phyloP scores from a whole-genome alignment of 2,329 filamentous ascomycete genomes.

The Aspergillus ochraceus region DNA sequence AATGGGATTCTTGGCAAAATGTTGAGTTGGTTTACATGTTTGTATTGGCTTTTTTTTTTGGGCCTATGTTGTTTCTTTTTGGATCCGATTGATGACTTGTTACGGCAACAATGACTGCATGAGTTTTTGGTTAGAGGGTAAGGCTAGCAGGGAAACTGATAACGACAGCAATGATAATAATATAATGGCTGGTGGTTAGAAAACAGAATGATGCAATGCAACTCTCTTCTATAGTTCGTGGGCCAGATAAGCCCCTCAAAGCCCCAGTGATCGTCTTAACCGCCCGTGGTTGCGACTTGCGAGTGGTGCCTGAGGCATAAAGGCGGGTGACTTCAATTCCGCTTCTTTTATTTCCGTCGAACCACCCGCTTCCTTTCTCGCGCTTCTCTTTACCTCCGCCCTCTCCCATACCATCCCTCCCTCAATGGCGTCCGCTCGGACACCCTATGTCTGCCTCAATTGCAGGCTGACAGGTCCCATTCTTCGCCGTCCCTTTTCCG shows the following conservation, averaged over 20 bases:
- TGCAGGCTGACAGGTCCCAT: constrained; percentile 27
- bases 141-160: not conserved
- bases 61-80: not conserved
- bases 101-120: not conserved
- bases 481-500: constrained; percentile 13
- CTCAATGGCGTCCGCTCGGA: constrained; percentile 25
- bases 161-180: not conserved
- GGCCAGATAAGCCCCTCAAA: no score
- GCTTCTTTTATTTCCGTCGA: not conserved
- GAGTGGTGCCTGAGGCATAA: not conserved
- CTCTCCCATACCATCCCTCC: constrained; percentile 3
- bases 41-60: not conserved
- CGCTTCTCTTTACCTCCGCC: constrained; percentile 4
- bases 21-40: not conserved
- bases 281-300: no score
- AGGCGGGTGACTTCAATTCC: no score
- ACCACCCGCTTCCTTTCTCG: not conserved
- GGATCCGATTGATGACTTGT: not conserved
- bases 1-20: not conserved
- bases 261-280: no score
- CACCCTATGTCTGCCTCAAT: constrained; percentile 36
- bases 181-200: not conserved
- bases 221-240: no score
- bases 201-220: no score
- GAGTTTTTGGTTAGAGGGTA: no score